Conservation (phyloP, 208 protist genomes). For the Leishmania guyanensis region DNA sequence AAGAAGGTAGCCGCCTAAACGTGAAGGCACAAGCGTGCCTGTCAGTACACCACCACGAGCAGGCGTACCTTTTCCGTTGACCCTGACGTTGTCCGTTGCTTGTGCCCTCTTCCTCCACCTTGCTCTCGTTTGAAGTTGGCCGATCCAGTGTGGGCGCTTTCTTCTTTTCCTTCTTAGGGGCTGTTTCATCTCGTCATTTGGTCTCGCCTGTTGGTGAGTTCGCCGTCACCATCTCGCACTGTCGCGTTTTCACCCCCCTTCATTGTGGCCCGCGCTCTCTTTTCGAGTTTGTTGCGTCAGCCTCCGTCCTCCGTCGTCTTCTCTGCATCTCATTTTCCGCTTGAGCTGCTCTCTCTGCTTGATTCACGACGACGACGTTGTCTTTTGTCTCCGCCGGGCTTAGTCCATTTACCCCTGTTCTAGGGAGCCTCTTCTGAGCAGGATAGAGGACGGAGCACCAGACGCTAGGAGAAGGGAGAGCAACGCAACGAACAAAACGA, state of each 20-base stretch:
- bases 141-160: background rate
- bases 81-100: background rate
- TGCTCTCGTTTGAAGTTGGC: background rate
- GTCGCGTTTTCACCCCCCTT: no score
- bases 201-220: background rate
- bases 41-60: background rate
- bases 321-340: slow-evolving; percentile 3
- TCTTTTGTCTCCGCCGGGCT: background rate
- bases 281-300: background rate
- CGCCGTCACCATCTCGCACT: background rate
- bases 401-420: background rate
- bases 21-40: background rate
- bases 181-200: background rate
- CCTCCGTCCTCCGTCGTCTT: background rate
- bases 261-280: background rate
- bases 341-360: background rate
- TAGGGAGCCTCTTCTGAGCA: background rate
- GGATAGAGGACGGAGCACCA: background rate
- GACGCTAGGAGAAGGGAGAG: background rate
- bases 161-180: background rate
- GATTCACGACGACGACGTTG: background rate
- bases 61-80: background rate
- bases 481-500: background rate
- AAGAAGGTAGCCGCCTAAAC: background rate
- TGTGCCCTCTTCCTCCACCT: background rate